These are phyloP conservation scores for Wickerhamiella allomyrinae DNA, from an alignment of 805 yeast genomes.

Conservation along the genomic window DNA sequence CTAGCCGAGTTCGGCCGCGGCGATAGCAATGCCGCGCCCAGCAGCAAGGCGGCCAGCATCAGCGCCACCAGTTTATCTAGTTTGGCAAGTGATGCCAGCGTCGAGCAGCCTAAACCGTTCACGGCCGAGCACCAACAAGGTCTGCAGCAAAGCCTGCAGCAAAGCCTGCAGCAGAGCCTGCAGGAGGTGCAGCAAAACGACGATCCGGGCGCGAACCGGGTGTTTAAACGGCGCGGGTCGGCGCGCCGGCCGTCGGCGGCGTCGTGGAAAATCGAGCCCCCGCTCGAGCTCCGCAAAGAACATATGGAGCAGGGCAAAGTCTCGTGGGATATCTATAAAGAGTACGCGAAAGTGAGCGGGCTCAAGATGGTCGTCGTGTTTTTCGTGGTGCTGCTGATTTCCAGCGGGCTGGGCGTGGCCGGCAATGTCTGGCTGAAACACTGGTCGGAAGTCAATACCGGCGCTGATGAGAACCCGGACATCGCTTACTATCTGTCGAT, in stretches of 20 bases:
- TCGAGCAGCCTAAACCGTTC: not conserved
- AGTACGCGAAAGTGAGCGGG: conserved; percentile 81
- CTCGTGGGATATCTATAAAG: conserved; percentile 67
- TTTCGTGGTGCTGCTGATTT: conserved; percentile 38
- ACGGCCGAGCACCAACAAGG: not conserved
- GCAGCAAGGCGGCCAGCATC: not conserved
- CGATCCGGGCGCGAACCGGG: too few relatives aligned
- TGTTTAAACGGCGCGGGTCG: conserved; percentile 13
- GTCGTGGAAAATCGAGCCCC: conserved; percentile 29
- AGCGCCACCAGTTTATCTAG: not conserved
- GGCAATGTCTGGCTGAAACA: conserved; percentile 89
- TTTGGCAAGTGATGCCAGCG: not conserved
- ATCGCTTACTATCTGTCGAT: conserved; percentile 58
- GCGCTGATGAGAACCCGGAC: conserved; percentile 53
- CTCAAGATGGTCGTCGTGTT: conserved; percentile 46
- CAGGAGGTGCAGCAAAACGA: too few relatives aligned
- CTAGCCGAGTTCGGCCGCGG: conserved; percentile 15
- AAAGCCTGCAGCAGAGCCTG: too few relatives aligned
- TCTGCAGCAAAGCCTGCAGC: too few relatives aligned
- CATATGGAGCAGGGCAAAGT: conserved; percentile 89
- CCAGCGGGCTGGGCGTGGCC: conserved; percentile 47
- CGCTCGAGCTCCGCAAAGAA: conserved; percentile 35
- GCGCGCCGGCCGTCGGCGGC: conserved; percentile 52
- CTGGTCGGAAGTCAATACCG: conserved; percentile 87
- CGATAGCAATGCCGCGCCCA: not conserved